Percentiles rank a stretch among this genome's conserved stretches.
Evolutionary conservation across 1,139 yeast genomes (phyloP).

Genomic region (Magnusiomyces ingens): DNA sequence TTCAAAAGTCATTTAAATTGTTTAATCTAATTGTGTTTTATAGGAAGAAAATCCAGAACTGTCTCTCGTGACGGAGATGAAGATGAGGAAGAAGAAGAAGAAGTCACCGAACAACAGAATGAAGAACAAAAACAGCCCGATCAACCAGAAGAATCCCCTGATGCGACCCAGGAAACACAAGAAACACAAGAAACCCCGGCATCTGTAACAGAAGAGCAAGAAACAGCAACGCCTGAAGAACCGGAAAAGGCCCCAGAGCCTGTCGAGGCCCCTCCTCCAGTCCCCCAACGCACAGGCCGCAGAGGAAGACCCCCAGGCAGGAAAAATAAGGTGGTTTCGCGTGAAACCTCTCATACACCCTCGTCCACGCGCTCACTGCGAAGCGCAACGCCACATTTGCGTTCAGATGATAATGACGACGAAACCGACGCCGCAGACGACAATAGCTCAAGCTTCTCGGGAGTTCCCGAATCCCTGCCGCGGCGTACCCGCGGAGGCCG

Average conservation of each 20-base stretch:
- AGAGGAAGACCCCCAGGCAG: constrained; percentile 36
- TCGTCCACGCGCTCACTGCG: constrained; percentile 11
- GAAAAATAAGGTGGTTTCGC: constrained; percentile 17
- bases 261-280: not conserved
- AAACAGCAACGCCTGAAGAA: not conserved
- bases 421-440: constrained; percentile 20
- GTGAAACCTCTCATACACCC: constrained; percentile 11
- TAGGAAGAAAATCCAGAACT: no score
- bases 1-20: no score
- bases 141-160: no score
- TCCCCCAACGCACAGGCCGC: constrained; percentile 15
- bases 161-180: not conserved
- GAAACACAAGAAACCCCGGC: not conserved
- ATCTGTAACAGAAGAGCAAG: not conserved
- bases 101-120: no score
- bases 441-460: not conserved
- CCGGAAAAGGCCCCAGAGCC: not conserved
- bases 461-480: not conserved
- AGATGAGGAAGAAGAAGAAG: not conserved
- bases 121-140: no score
- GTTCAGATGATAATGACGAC: constrained; percentile 17
- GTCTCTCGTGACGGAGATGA: not conserved
- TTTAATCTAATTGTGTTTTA: no score
- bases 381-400: constrained; percentile 14
- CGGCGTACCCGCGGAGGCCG: constrained; percentile 24